Evolutionary conservation across 306 rosid species (phyloP), one percentile per base, ranked within the genome.

Genomic region (Sicyos edulis): DNA sequence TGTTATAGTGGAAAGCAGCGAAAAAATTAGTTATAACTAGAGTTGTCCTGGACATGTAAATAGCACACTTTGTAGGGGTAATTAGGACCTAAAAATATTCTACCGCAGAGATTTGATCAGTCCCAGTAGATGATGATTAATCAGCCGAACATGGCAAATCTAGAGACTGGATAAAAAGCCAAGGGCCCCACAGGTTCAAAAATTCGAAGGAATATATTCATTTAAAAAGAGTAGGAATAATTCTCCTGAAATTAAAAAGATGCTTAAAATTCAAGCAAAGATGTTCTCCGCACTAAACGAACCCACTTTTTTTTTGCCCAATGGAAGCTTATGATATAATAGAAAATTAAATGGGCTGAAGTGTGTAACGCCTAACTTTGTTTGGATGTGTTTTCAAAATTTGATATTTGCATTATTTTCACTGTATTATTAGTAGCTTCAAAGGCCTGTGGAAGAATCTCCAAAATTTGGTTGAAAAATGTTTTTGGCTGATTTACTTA

Each of bases 261-360:
- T 87, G 98, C 98, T 92, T 92, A 82, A 92, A 85, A 62, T 86
- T 90, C 88, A 92, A 90, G 98, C 98, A 90, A 88, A 85, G 90
- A 78, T 77, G 83, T 74, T 95, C 92, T 86, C 86, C 86, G 80
- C 77, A 84, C 87, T 62, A 85, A 87, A 85, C 83, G 79, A 82
- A 79, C 92, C 84, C 74, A 83, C 89, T 26, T 26, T 37, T 37
- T 84, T 86, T 81, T 68, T 59, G 24, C 0, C 0, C 8, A 79
- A 83, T 61, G 62, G 64, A 70, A 76, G 80, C 72, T 74, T 74
- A 66, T 88, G 84, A 79, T 84, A 79, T 34, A 62, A 74, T 76
- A 16, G 57, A 74, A 26, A 26, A 3, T 77, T 71, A 64, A 76
- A 74, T 68, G n/a, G 57, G 68, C 82, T 50, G 75, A 88, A 85